These are phyloP conservation scores for Monilinia polystroma DNA, from an alignment of 2,329 filamentous ascomycete species.

Conservation along the genomic window DNA sequence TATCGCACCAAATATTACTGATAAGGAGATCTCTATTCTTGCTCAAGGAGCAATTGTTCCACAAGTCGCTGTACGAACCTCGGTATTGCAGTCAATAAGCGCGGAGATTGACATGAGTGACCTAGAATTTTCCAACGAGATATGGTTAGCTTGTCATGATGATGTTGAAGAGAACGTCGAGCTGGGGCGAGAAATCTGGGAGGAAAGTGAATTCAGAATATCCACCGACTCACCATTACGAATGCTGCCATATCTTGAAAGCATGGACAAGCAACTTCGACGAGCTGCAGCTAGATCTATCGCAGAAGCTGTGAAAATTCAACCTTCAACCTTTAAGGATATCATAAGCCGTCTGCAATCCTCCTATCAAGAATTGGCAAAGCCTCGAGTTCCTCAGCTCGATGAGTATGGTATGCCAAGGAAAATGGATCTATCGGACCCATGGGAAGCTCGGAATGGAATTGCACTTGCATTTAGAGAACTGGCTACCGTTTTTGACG, in stretches of 20 bases:
- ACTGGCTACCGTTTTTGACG: slow-evolving; percentile 68
- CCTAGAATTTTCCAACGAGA: slow-evolving; percentile 79
- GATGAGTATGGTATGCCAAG: slow-evolving; percentile 94
- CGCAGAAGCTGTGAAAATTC: slow-evolving; percentile 66
- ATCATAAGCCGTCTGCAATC: slow-evolving; percentile 65
- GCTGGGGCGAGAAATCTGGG: slow-evolving; percentile 86
- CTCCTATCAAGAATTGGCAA: slow-evolving; percentile 75
- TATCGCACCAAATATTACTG: slow-evolving; percentile 75
- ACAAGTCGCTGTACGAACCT: slow-evolving; percentile 75
- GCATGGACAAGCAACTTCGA: slow-evolving; percentile 76
- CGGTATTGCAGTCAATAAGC: slow-evolving; percentile 85
- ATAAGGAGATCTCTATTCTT: slow-evolving; percentile 72
- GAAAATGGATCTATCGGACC: slow-evolving; percentile 83
- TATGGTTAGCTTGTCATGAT: slow-evolving; percentile 93
- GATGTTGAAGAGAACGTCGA: slow-evolving; percentile 84
- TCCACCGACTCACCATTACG: slow-evolving; percentile 62
- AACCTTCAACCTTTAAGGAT: slow-evolving; percentile 58
- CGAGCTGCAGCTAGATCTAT: slow-evolving; percentile 80
- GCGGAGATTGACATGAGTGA: slow-evolving; percentile 91
- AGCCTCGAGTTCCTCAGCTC: slow-evolving; percentile 77
- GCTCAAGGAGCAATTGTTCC: slow-evolving; percentile 76
- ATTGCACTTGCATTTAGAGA: slow-evolving; percentile 85
- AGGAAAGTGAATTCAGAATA: slow-evolving; percentile 80
- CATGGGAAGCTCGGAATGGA: slow-evolving; percentile 88
- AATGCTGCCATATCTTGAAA: slow-evolving; percentile 77